A percentile compares a stretch with the other conserved stretches of the same genome.
phyloP scores from a whole-genome alignment of 1,284 basidiomycete species.

The Leccinum fuscescens region DNA sequence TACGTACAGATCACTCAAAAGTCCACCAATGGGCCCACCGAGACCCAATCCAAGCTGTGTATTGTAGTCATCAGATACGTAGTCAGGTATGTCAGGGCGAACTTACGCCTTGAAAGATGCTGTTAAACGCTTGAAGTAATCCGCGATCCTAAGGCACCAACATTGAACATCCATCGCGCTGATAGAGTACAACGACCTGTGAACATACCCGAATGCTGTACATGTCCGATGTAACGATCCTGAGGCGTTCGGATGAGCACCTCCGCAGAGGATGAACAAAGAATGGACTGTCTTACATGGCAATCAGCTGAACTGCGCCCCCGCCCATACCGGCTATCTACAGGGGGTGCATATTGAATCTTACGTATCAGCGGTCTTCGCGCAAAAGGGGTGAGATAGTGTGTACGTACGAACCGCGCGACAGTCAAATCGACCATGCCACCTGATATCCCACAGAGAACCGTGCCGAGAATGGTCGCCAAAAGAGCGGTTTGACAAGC shows the following conservation, averaged over 20 bases:
- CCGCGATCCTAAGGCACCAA: conserved; percentile 8
- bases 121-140: conserved; percentile 16
- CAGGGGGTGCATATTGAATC: not conserved
- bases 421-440: conserved; percentile 9
- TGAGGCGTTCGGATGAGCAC: not conserved
- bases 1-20: conserved; percentile 17
- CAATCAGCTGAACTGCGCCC: conserved; percentile 10
- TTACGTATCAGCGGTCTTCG: not conserved
- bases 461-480: conserved; percentile 11
- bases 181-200: not conserved
- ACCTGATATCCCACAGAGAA: conserved; percentile 16
- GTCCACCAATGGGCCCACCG: conserved; percentile 16
- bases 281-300: conserved; percentile 5
- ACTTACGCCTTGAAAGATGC: conserved; percentile 1
- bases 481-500: conserved; percentile 16
- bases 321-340: conserved; percentile 18
- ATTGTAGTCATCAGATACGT: not conserved
- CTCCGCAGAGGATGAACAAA: not conserved
- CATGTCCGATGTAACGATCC: conserved; percentile 18
- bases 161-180: not conserved
- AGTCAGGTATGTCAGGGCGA: not conserved
- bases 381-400: not conserved
- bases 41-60: conserved; percentile 16
- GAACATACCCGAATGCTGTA: conserved; percentile 15
- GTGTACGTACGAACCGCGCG: conserved; percentile 16